phyloP scores from a whole-genome alignment of 805 yeast genomes.

The Pichia nanzhaoensis region DNA sequence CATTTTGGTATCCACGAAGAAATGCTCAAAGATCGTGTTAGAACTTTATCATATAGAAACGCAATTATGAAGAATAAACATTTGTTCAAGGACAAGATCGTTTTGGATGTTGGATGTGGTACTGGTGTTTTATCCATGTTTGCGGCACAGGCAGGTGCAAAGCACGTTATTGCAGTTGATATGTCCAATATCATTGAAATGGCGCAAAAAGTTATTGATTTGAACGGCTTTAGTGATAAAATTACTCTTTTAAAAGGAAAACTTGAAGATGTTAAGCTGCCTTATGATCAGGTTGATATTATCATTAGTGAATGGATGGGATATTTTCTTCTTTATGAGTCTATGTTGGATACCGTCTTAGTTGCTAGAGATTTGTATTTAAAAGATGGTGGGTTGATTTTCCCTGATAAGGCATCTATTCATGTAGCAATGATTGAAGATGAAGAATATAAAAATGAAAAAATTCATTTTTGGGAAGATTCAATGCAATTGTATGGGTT shows the following conservation, averaged over 20 bases:
- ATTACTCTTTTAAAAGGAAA: slow-evolving; percentile 89
- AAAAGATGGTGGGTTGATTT: slow-evolving; percentile 76
- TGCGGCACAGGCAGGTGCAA: slow-evolving; percentile 98
- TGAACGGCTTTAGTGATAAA: slow-evolving; percentile 79
- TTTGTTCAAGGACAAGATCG: slow-evolving; percentile 86
- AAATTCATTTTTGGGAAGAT: slow-evolving; percentile 90
- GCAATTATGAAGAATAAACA: slow-evolving; percentile 88
- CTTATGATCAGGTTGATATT: slow-evolving; percentile 85
- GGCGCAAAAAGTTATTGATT: slow-evolving; percentile 82
- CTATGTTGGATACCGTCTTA: slow-evolving; percentile 95
- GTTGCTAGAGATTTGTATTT: slow-evolving; percentile 89
- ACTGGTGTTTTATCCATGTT: slow-evolving; percentile 97
- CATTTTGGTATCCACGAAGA: slow-evolving; percentile 98
- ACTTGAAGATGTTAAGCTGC: slow-evolving; percentile 84
- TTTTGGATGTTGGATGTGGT: slow-evolving; percentile 97
- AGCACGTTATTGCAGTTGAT: slow-evolving; percentile 95
- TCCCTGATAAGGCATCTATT: slow-evolving; percentile 91
- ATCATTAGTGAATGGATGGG: slow-evolving; percentile 99
- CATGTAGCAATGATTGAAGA: slow-evolving; percentile 91
- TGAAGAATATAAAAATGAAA: slow-evolving; percentile 84
- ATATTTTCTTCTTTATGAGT: slow-evolving; percentile 88
- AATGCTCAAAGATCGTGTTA: slow-evolving; percentile 92
- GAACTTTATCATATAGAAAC: slow-evolving; percentile 86
- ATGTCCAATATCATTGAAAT: slow-evolving; percentile 93
- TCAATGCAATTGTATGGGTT: slow-evolving; percentile 72